Evolutionary conservation across 148 eudicot species (phyloP).

Genomic region (Mesembryanthemum crystallinum): DNA sequence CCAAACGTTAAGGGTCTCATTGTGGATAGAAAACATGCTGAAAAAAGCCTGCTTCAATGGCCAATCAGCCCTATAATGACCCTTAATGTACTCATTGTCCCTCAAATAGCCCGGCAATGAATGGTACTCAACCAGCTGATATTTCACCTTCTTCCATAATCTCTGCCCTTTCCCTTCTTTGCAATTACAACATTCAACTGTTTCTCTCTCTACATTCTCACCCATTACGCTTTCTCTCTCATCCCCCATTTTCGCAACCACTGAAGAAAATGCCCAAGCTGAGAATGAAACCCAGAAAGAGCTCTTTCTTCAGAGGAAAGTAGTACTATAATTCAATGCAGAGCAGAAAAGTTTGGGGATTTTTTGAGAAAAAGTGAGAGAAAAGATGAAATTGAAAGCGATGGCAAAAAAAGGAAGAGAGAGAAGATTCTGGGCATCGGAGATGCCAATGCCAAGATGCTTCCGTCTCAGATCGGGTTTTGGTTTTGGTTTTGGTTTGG

Average conservation of each 20-base stretch:
- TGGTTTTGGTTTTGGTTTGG: too few relatives aligned
- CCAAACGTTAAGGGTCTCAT: slow-evolving; percentile 95
- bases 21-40: slow-evolving; percentile 76
- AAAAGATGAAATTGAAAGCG: not conserved
- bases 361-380: not conserved
- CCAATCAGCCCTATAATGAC: slow-evolving; percentile 81
- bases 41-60: slow-evolving; percentile 71
- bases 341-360: not conserved
- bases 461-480: too few relatives aligned
- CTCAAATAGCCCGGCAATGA: slow-evolving; percentile 71
- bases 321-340: not conserved
- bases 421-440: not conserved
- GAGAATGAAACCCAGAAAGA: not conserved
- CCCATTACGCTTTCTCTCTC: slow-evolving; percentile 2
- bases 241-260: too few relatives aligned
- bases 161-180: slow-evolving; percentile 65
- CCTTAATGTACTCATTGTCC: slow-evolving; percentile 78
- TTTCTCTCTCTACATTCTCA: not conserved
- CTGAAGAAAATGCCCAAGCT: too few relatives aligned
- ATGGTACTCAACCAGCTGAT: slow-evolving; percentile 81
- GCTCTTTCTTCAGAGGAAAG: not conserved
- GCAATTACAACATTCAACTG: not conserved
- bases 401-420: not conserved
- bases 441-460: too few relatives aligned
- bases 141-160: slow-evolving; percentile 82